These are phyloP conservation scores for Cephalotrichum gorgonifer DNA, from an alignment of 2,329 filamentous ascomycete species.

Conservation along the genomic window DNA sequence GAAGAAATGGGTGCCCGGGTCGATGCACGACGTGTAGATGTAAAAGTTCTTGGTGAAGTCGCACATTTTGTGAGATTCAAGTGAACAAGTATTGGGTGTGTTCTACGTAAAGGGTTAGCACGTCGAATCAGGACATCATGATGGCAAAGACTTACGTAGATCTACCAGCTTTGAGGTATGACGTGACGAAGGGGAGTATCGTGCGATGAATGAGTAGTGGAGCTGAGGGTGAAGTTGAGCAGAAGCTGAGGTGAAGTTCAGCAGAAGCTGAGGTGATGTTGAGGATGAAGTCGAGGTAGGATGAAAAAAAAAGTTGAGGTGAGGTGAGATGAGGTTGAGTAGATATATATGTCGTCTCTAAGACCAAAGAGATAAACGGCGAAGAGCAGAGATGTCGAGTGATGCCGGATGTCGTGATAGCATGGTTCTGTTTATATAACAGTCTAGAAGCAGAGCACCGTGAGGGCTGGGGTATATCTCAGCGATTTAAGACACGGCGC, in stretches of 20 bases:
- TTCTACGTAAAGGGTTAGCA: background rate
- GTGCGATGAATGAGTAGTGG: background rate
- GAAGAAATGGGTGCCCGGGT: conserved; percentile 62
- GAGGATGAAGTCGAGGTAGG: background rate
- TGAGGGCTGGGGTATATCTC: background rate
- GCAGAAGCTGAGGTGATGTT: too few relatives aligned
- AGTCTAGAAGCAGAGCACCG: background rate
- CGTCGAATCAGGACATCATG: background rate
- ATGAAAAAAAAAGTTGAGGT: background rate
- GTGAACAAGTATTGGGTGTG: background rate
- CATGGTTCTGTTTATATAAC: conserved; percentile 5
- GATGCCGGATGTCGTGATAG: conserved; percentile 1
- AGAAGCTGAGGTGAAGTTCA: background rate
- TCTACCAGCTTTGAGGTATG: background rate
- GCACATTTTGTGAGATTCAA: conserved; percentile 31
- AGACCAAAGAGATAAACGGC: background rate
- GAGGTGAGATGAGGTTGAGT: background rate
- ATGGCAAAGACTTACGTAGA: background rate
- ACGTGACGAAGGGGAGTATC: background rate
- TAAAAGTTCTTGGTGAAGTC: conserved; percentile 68
- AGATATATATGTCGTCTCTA: background rate
- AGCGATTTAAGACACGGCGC: conserved; percentile 1
- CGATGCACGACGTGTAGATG: conserved; percentile 60
- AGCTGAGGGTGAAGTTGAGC: background rate
- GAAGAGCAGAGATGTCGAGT: background rate